phyloP scores from a whole-genome alignment of 2,329 filamentous ascomycete species.

The Tolypocladium paradoxum region DNA sequence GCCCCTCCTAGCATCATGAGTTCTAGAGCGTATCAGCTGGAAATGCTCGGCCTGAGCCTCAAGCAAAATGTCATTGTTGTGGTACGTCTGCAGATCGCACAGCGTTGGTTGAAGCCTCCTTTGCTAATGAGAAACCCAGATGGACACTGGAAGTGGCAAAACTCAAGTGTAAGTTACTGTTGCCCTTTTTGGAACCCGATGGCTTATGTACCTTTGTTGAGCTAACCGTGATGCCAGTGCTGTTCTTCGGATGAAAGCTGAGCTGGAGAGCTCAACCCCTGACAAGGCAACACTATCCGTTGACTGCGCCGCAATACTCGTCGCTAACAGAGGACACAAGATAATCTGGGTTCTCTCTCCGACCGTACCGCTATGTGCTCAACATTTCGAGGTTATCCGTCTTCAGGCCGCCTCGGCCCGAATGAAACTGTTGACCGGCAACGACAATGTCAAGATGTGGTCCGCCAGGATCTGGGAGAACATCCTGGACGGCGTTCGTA shows the following conservation, averaged over 20 bases:
- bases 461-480: slow-evolving; percentile 56
- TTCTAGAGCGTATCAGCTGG: slow-evolving; percentile 56
- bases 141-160: slow-evolving; percentile 74
- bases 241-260: slow-evolving; percentile 53
- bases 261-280: slow-evolving; percentile 43
- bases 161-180: slow-evolving; percentile 54
- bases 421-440: slow-evolving; percentile 53
- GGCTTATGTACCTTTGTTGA: not conserved
- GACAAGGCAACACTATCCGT: slow-evolving; percentile 37
- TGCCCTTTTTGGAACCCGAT: not conserved
- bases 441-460: slow-evolving; percentile 65
- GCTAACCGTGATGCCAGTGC: slow-evolving; percentile 35
- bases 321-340: slow-evolving; percentile 18
- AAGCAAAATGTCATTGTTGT: slow-evolving; percentile 61
- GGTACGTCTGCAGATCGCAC: slow-evolving; percentile 28
- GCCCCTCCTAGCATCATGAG: slow-evolving; percentile 21
- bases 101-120: not conserved
- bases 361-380: slow-evolving; percentile 54
- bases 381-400: slow-evolving; percentile 52
- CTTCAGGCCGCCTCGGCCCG: slow-evolving; percentile 49
- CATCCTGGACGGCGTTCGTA: slow-evolving; percentile 49
- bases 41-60: slow-evolving; percentile 65
- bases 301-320: not conserved
- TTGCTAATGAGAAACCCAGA: slow-evolving; percentile 31
- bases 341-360: slow-evolving; percentile 65